phyloP scores from a whole-genome alignment of 2,329 filamentous ascomycete species.

The Fusarium pseudoanthophilum region DNA sequence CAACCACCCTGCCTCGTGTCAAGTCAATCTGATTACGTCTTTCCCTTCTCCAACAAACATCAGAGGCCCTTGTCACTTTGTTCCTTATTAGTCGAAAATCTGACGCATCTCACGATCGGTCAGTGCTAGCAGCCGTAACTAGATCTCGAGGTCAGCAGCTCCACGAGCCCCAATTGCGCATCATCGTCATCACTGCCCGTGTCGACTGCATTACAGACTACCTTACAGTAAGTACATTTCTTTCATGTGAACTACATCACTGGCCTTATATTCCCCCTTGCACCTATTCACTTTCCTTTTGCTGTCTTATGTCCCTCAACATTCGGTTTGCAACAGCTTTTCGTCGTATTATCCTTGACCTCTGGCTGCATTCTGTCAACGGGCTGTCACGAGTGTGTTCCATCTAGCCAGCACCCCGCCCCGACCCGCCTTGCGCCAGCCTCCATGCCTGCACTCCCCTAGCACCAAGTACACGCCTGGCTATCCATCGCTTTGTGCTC shows the following conservation, averaged over 20 bases:
- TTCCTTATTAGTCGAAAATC: constrained; percentile 19
- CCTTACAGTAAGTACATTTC: constrained; percentile 30
- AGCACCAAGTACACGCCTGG: constrained; percentile 40
- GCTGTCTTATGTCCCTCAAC: neutral
- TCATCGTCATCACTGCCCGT: constrained; percentile 40
- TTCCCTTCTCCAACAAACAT: constrained; percentile 21
- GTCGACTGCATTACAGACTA: constrained; percentile 11
- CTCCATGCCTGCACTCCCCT: constrained; percentile 42
- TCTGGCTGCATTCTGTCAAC: constrained; percentile 39
- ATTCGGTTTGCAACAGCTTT: constrained; percentile 7
- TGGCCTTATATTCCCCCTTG: neutral
- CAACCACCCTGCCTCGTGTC: constrained; percentile 34
- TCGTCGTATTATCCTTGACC: constrained; percentile 12
- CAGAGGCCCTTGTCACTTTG: constrained; percentile 28
- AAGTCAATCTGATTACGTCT: constrained; percentile 23
- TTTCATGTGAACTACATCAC: constrained; percentile 7
- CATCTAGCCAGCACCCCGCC: constrained; percentile 48
- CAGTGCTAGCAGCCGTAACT: constrained; percentile 40
- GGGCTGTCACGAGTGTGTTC: constrained; percentile 49
- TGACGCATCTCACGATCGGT: constrained; percentile 38
- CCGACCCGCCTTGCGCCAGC: constrained; percentile 47
- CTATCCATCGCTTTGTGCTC: constrained; percentile 18
- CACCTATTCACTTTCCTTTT: neutral
- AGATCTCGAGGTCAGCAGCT: constrained; percentile 38
- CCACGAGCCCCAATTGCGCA: constrained; percentile 30